Conservation (phyloP, 345 rosid genomes). For the Lumnitzera littorea region DNA sequence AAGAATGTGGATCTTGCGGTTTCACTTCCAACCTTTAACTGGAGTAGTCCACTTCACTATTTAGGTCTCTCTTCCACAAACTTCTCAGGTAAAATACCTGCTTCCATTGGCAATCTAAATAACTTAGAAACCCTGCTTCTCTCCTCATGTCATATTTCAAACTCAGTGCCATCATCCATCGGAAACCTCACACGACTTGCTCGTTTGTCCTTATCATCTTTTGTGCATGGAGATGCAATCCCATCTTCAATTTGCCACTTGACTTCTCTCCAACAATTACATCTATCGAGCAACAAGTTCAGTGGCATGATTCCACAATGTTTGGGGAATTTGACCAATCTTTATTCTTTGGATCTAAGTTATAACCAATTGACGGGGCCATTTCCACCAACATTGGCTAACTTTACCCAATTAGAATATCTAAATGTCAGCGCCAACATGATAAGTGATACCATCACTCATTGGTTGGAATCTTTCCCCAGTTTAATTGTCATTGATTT, state of each 20-base stretch:
- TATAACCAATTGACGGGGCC: constrained; percentile 5
- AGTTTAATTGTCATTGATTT: neutral
- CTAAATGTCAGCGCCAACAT: constrained; percentile 8
- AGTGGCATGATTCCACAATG: neutral
- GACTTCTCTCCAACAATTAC: neutral
- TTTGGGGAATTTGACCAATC: neutral
- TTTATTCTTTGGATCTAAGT: neutral
- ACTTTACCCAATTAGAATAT: neutral
- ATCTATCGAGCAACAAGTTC: neutral
- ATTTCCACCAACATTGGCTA: constrained; percentile 11
- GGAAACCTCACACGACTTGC: neutral
- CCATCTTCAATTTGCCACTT: neutral
- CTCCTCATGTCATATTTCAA: neutral
- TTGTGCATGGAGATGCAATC: neutral
- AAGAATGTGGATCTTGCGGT: too few species aligned
- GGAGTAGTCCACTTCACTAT: too few species aligned
- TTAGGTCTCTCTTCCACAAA: too few species aligned
- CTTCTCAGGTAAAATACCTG: too few species aligned
- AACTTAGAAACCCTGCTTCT: neutral
- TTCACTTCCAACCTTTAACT: too few species aligned
- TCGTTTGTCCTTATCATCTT: neutral
- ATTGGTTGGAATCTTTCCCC: neutral
- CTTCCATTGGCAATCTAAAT: too few species aligned
- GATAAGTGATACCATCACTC: constrained; percentile 10
- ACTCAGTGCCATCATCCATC: neutral